A percentile compares a stretch with the other conserved stretches of the same genome.
Evolutionary conservation across 352 stramenopile species (phyloP).

Genomic region (Phytophthora multivora): DNA sequence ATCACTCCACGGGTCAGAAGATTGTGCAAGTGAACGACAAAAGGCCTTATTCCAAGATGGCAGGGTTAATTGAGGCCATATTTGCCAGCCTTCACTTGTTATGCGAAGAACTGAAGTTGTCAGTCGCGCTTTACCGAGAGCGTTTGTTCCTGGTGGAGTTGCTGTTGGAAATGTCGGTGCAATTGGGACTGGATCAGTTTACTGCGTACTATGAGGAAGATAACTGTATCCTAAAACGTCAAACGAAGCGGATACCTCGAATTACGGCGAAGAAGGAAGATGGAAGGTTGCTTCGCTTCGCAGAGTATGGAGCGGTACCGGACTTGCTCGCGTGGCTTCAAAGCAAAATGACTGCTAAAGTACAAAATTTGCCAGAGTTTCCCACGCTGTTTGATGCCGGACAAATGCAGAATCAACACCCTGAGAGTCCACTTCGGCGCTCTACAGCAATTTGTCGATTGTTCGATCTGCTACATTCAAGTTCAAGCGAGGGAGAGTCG

Average conservation of each 20-base stretch:
- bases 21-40: not conserved
- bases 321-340: constrained; percentile 65
- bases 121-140: constrained; percentile 31
- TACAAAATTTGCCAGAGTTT: constrained; percentile 20
- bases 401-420: constrained; percentile 3
- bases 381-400: constrained; percentile 25
- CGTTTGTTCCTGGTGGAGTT: constrained; percentile 46
- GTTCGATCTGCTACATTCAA: constrained; percentile 48
- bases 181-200: constrained; percentile 41
- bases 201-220: constrained; percentile 61
- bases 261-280: not conserved
- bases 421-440: constrained; percentile 28
- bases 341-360: constrained; percentile 21
- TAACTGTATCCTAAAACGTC: constrained; percentile 24
- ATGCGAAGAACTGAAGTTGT: constrained; percentile 75
- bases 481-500: constrained; percentile 5
- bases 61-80: constrained; percentile 26
- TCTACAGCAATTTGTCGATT: constrained; percentile 45
- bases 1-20: not conserved
- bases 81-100: constrained; percentile 69
- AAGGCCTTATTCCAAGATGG: constrained; percentile 1
- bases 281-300: constrained; percentile 27
- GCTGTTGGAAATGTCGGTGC: constrained; percentile 38
- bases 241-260: not conserved
- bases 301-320: constrained; percentile 39